Evolutionary conservation across 164 flowering plant species (phyloP), one percentile per base, ranked within the genome.

Genomic region (Buxus sempervirens): DNA sequence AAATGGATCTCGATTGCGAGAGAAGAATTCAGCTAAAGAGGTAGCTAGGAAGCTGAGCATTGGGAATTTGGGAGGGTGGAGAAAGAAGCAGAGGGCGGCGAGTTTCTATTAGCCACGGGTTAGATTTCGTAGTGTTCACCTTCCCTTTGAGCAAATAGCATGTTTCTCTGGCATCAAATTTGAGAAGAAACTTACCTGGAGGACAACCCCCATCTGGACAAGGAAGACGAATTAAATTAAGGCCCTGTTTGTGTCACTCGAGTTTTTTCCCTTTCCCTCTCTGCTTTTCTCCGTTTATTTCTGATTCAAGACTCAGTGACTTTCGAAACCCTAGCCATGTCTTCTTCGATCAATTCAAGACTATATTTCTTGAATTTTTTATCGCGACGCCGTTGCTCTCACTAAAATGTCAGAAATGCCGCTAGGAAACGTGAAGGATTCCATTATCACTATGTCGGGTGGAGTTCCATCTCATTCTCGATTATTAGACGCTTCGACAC

Each of bases 171-270:
- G 94, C 96, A 54, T 93, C 98, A 58, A 80, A 93, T 70, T 89
- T 93, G 36, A 93, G 79, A 58, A 87, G 91, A 71, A 82, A 93
- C 59, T 81, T 89, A 57, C 96, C 98, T 0, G 96, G 93, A 4
- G 91, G 82, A 64, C 96, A 93, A 18, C 90, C 98, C n/a, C 98
- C 96, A 93, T 73, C 98, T 92, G 6, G 21, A 67, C 6, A 26
- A 62, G n/a, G 8, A 68, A 60, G 59, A 32, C 3, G 38, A 32
- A 32, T 3, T 7, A 32, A 32, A 32, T 32, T 32, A 66, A 53
- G 63, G 51, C n/a, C n/a, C n/a, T n/a, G n/a, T n/a, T n/a, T n/a
- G n/a, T n/a, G n/a, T n/a, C n/a, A 32, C 7, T 32, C 38, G 38
- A 32, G 7, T 32, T 32, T 32, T 32, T 32, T 7, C 38, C 7